Conservation (phyloP, 169 alveolate genomes). For the Fabrea salina region DNA sequence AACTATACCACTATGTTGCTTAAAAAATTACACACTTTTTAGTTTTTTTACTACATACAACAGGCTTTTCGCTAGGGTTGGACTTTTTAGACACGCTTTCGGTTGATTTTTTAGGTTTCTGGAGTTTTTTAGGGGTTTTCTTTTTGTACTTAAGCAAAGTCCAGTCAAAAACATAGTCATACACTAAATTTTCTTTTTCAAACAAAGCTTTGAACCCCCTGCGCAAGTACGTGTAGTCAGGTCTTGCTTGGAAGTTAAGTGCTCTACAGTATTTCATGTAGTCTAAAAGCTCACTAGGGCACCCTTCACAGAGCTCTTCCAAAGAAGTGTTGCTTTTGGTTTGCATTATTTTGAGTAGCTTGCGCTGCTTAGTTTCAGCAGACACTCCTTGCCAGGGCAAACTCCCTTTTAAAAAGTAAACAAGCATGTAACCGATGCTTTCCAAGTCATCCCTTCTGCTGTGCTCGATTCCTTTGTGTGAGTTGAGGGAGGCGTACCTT, state of each 20-base stretch:
- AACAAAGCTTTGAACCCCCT: conserved; percentile 42
- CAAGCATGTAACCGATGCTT: conserved; percentile 59
- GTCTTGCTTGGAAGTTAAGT: conserved; percentile 68
- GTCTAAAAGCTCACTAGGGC: conserved; percentile 54
- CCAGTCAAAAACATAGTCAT: no score
- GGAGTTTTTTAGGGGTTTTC: no score
- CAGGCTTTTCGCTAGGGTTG: no score
- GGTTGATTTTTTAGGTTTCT: no score
- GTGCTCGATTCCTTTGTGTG: conserved; percentile 79
- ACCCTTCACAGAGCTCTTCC: conserved; percentile 54
- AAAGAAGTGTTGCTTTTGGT: conserved; percentile 52
- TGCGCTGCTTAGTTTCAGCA: conserved; percentile 55
- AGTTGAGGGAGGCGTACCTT: conserved; percentile 75
- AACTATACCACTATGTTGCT: conserved; percentile 5
- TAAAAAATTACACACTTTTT: conserved; percentile 1
- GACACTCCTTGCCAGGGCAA: conserved; percentile 77
- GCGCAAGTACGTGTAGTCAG: conserved; percentile 56
- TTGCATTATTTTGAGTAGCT: conserved; percentile 50
- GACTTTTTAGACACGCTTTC: no score
- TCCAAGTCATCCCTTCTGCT: no score
- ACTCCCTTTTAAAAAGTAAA: conserved; percentile 46
- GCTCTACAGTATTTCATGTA: conserved; percentile 57
- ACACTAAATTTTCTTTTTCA: no score
- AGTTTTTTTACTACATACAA: neutral
- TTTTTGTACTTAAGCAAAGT: no score